A percentile compares a stretch with the other conserved stretches of the same genome.
Evolutionary conservation across 2,329 filamentous ascomycete species (phyloP).

Genomic region (Aspergillus flavus): DNA sequence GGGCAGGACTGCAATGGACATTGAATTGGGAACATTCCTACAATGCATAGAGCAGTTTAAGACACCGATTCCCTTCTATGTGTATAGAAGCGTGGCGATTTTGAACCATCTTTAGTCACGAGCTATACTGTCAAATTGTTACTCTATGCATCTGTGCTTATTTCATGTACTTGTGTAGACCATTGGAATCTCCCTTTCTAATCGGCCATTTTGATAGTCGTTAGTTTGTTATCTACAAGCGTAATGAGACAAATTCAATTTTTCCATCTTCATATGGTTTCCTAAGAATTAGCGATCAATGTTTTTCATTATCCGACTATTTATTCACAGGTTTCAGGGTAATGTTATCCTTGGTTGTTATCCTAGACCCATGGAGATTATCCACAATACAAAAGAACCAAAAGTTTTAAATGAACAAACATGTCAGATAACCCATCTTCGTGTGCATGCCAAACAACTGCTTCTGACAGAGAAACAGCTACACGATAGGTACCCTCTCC

Average conservation of each 20-base stretch:
- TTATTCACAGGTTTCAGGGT: not conserved
- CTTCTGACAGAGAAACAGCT: not conserved
- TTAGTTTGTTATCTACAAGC: not conserved
- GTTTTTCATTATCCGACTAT: not conserved
- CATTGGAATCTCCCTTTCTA: not conserved
- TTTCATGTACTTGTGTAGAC: not conserved
- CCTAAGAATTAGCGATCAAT: not conserved
- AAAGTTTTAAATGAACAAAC: not conserved
- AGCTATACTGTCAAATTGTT: not conserved
- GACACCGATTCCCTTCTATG: not conserved
- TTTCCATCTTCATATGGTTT: not conserved
- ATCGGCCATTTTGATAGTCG: too few species aligned
- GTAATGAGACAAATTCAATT: too few species aligned
- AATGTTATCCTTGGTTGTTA: not conserved
- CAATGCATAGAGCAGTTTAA: too few species aligned
- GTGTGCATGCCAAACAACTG: not conserved
- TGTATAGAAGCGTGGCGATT: not conserved
- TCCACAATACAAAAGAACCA: not conserved
- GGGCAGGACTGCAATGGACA: too few species aligned
- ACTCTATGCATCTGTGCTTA: not conserved
- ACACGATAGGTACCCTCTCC: not conserved
- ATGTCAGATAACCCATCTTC: not conserved
- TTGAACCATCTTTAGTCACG: not conserved
- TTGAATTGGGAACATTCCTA: too few species aligned
- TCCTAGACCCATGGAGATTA: not conserved